phyloP scores from a whole-genome alignment of 2,329 filamentous ascomycete genomes.

The Phyllosticta capitalensis region DNA sequence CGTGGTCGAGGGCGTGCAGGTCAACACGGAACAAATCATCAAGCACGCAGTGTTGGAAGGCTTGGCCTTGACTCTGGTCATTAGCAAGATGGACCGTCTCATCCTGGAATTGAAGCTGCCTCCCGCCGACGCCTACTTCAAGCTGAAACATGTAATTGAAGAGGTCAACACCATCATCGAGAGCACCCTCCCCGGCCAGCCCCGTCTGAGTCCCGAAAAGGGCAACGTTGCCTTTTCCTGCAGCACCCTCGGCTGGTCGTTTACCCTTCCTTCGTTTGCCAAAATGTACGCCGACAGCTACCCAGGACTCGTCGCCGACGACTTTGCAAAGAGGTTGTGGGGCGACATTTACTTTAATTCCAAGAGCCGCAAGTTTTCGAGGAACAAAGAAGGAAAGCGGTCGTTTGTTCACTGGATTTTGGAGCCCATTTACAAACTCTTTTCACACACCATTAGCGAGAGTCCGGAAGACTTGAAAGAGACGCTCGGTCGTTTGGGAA shows the following conservation, averaged over 20 bases:
- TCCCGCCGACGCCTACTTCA: constrained; percentile 94
- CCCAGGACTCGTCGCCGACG: constrained; percentile 54
- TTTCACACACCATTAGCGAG: constrained; percentile 87
- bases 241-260: constrained; percentile 91
- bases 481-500: constrained; percentile 70
- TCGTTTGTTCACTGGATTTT: constrained; percentile 92
- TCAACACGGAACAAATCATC: constrained; percentile 95
- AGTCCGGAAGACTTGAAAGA: constrained; percentile 74
- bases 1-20: constrained; percentile 96
- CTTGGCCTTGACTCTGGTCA: constrained; percentile 75
- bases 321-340: constrained; percentile 83
- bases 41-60: constrained; percentile 88
- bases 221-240: constrained; percentile 97
- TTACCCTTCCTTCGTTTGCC: constrained; percentile 86
- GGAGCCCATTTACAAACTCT: constrained; percentile 96
- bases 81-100: constrained; percentile 96
- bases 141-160: constrained; percentile 96
- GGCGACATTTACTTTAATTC: constrained; percentile 97
- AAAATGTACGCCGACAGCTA: constrained; percentile 93
- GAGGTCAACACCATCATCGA: constrained; percentile 96
- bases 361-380: constrained; percentile 77
- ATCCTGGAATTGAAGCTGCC: constrained; percentile 92
- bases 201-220: constrained; percentile 85
- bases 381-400: constrained; percentile 77
- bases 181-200: constrained; percentile 68